A percentile compares a stretch with the other conserved stretches of the same genome.
Evolutionary conservation across 441 rosid species (phyloP).

Genomic region (Adansonia madagascariensis): DNA sequence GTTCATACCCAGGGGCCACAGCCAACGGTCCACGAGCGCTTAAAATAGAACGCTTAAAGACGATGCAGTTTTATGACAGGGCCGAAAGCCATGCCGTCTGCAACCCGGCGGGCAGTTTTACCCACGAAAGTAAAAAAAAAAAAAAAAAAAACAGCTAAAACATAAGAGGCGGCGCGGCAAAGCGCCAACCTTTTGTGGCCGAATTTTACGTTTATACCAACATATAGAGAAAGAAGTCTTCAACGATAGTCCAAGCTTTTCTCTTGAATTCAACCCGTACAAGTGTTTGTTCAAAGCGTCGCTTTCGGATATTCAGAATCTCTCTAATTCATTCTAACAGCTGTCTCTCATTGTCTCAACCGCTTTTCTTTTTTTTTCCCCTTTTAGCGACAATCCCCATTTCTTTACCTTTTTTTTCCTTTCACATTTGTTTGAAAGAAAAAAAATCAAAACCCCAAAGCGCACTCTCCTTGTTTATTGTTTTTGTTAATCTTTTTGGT

Average conservation of each 20-base stretch:
- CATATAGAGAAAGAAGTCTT: neutral
- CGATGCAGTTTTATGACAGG: neutral
- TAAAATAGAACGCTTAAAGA: neutral
- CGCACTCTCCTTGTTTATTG: neutral
- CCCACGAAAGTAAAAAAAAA: neutral
- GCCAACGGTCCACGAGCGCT: neutral
- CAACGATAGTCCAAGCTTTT: neutral
- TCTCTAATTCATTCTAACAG: neutral
- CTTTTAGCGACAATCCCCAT: neutral
- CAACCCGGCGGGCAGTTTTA: neutral
- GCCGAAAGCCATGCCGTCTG: conserved; percentile 2
- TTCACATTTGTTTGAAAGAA: neutral
- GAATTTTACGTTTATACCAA: neutral
- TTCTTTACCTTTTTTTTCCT: conserved; percentile 13
- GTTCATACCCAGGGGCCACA: neutral
- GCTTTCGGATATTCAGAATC: conserved; percentile 28
- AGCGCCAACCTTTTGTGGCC: neutral
- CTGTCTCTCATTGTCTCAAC: neutral
- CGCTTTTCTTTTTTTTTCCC: neutral
- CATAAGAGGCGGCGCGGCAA: neutral
- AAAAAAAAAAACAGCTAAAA: neutral
- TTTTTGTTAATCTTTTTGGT: neutral
- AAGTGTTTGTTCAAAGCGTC: conserved; percentile 37
- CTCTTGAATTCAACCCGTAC: conserved; percentile 27
- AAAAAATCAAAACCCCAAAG: neutral